A percentile compares a stretch with the other conserved stretches of the same genome.
Conservation (phyloP, 805 yeast genomes). For the Hagleromyces aurorensis region DNA sequence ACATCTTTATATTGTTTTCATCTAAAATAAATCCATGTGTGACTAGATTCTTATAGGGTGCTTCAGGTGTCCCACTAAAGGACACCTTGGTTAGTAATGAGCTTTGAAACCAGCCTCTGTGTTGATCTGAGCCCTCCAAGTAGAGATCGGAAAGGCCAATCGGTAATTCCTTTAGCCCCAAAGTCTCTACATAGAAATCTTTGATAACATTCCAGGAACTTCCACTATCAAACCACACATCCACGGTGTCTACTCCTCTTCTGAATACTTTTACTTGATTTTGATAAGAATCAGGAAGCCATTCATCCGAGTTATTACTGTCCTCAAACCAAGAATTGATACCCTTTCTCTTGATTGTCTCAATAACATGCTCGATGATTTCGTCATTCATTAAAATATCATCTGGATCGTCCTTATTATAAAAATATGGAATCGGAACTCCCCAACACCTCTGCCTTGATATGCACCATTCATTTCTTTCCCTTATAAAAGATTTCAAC, state of each 20-base stretch:
- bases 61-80: constrained; percentile 25
- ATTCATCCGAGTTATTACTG: constrained; percentile 35
- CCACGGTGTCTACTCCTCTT: constrained; percentile 89
- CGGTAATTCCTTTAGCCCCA: constrained; percentile 31
- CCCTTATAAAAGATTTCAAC: constrained; percentile 59
- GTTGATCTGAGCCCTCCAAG: constrained; percentile 96
- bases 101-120: constrained; percentile 98
- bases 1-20: constrained; percentile 82
- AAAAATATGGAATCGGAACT: constrained; percentile 89
- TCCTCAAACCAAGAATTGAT: constrained; percentile 75
- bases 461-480: constrained; percentile 94
- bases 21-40: constrained; percentile 95
- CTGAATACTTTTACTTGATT: constrained; percentile 37
- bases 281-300: constrained; percentile 60
- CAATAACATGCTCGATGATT: constrained; percentile 50
- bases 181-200: constrained; percentile 31
- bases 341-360: constrained; percentile 48
- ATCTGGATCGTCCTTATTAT: constrained; percentile 45
- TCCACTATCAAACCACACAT: constrained; percentile 99
- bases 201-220: constrained; percentile 62
- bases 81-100: constrained; percentile 76
- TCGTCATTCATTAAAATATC: constrained; percentile 53
- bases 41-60: constrained; percentile 69
- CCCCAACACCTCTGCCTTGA: constrained; percentile 98
- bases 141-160: constrained; percentile 68